A percentile compares a stretch with the other conserved stretches of the same genome.
Conservation (phyloP, 2,329 filamentous ascomycete species). For the Coniochaeta sp. region DNA sequence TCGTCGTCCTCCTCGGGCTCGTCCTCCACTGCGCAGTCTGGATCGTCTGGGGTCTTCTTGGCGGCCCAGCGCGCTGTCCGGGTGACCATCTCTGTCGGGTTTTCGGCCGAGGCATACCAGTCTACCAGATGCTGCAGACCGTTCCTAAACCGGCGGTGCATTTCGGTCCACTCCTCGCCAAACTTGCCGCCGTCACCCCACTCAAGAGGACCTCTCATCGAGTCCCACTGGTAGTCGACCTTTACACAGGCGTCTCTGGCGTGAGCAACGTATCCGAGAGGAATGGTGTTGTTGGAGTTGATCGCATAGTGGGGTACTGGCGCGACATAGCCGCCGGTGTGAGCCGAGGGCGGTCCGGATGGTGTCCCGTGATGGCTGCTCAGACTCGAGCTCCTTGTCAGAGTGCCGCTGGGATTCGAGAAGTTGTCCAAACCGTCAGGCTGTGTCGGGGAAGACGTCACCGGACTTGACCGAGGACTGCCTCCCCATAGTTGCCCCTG, state of each 20-base stretch:
- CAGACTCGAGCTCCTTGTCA: constrained; percentile 20
- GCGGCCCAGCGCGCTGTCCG: constrained; percentile 24
- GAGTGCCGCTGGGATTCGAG: constrained; percentile 24
- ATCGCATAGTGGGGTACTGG: constrained; percentile 80
- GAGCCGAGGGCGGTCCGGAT: constrained; percentile 1
- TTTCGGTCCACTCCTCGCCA: constrained; percentile 90
- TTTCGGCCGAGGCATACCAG: constrained; percentile 64
- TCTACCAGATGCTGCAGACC: constrained; percentile 72
- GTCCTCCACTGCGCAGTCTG: constrained; percentile 23
- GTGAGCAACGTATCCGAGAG: constrained; percentile 81
- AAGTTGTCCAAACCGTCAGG: constrained; percentile 16
- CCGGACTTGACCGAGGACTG: constrained; percentile 12
- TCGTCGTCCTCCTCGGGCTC: constrained; percentile 37
- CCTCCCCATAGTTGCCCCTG: constrained; percentile 31
- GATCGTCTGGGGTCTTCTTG: constrained; percentile 20
- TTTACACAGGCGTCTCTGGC: constrained; percentile 78
- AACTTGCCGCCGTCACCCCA: constrained; percentile 87
- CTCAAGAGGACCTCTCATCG: constrained; percentile 65
- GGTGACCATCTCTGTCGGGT: constrained; percentile 43
- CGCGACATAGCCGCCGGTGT: constrained; percentile 50
- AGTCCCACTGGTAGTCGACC: constrained; percentile 96
- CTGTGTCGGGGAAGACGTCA: constrained; percentile 10
- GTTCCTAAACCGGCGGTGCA: constrained; percentile 83
- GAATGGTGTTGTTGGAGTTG: constrained; percentile 72
- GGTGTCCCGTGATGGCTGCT: constrained; percentile 10